A percentile compares a stretch with the other conserved stretches of the same genome.
Evolutionary conservation across 805 yeast genomes (phyloP).

Genomic region (Barnettozyma siamensis): DNA sequence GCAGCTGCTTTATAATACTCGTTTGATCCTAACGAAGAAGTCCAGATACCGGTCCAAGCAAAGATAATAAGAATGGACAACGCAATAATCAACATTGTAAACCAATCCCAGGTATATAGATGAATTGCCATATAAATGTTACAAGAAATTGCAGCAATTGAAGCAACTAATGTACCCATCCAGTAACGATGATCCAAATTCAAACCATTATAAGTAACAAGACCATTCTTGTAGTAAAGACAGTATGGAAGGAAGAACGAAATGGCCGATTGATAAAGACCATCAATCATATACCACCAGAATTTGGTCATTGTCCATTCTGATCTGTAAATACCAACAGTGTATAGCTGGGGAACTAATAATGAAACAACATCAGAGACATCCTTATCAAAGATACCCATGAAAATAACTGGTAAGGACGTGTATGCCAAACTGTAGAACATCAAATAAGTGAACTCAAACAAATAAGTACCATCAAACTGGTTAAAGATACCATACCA

Average conservation of each 20-base stretch:
- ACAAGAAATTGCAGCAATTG: slow-evolving; percentile 63
- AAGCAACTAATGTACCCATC: slow-evolving; percentile 63
- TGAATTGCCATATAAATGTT: slow-evolving; percentile 60
- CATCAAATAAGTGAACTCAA: slow-evolving; percentile 74
- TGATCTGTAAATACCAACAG: slow-evolving; percentile 61
- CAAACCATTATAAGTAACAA: slow-evolving; percentile 49
- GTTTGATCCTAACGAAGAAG: slow-evolving; percentile 43
- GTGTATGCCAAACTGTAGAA: slow-evolving; percentile 81
- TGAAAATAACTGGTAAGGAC: slow-evolving; percentile 70
- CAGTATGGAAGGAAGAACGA: slow-evolving; percentile 72
- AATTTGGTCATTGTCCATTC: slow-evolving; percentile 72
- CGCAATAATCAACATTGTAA: slow-evolving; percentile 47
- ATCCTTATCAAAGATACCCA: slow-evolving; percentile 80
- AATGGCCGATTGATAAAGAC: slow-evolving; percentile 66
- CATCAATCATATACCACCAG: slow-evolving; percentile 71
- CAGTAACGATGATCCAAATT: slow-evolving; percentile 65
- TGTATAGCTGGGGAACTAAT: slow-evolving; percentile 69
- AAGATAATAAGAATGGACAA: slow-evolving; percentile 56
- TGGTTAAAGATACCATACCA: slow-evolving; percentile 75
- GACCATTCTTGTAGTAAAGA: slow-evolving; percentile 36
- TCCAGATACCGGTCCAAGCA: slow-evolving; percentile 82
- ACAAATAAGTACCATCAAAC: slow-evolving; percentile 75
- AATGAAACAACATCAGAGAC: slow-evolving; percentile 64
- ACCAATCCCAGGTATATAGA: slow-evolving; percentile 81
- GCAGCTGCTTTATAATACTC: slow-evolving; percentile 67